A percentile compares a stretch with the other conserved stretches of the same genome.
phyloP scores from a whole-genome alignment of 306 rosid species.

The Begonia loranthoides region DNA sequence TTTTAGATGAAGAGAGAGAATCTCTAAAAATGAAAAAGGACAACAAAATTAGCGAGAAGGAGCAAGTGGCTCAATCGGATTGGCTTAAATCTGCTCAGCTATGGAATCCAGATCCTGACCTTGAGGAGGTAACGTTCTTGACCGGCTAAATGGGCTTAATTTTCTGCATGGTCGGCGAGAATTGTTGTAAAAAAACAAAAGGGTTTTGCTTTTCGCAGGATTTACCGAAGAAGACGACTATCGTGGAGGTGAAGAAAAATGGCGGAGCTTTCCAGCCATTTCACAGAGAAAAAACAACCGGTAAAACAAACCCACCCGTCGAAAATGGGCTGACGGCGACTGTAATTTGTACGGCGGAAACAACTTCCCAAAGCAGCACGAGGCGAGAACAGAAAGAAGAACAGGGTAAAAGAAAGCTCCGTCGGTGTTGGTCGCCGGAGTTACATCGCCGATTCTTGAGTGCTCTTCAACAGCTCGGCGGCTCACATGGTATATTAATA shows the following conservation, averaged over 20 bases:
- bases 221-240: slow-evolving; percentile 38
- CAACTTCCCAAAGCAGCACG: slow-evolving; percentile 19
- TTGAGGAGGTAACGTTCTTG: slow-evolving; percentile 38
- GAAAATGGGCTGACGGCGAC: slow-evolving; percentile 26
- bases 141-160: slow-evolving; percentile 28
- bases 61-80: slow-evolving; percentile 55
- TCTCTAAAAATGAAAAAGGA: slow-evolving; percentile 15
- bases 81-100: slow-evolving; percentile 93
- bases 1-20: slow-evolving; percentile 27
- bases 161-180: neutral
- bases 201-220: slow-evolving; percentile 24
- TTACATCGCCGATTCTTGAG: slow-evolving; percentile 67
- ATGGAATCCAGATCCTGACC: slow-evolving; percentile 51
- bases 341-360: slow-evolving; percentile 39
- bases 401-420: slow-evolving; percentile 53
- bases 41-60: slow-evolving; percentile 19
- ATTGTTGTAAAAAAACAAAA: neutral
- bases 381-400: slow-evolving; percentile 52
- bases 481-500: slow-evolving; percentile 43
- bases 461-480: slow-evolving; percentile 85
- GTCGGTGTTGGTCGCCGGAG: slow-evolving; percentile 89
- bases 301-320: slow-evolving; percentile 20
- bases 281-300: slow-evolving; percentile 41
- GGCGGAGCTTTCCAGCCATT: slow-evolving; percentile 83
- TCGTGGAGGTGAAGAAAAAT: slow-evolving; percentile 59